Conservation (phyloP, 139 green algal genomes). For the Mesotaenium endlicherianum region DNA sequence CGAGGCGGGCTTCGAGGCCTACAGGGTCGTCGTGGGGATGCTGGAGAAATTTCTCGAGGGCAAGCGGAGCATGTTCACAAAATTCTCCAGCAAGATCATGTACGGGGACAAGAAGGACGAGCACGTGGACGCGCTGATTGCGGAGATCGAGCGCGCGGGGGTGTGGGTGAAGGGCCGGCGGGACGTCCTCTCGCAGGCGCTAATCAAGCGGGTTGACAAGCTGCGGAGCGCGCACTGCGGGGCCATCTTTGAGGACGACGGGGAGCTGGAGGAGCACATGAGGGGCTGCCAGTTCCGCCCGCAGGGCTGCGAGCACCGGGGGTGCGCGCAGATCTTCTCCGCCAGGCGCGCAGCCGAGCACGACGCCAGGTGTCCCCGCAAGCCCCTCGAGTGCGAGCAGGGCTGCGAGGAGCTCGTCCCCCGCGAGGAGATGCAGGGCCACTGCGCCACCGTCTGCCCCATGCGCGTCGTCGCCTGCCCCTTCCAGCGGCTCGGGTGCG, state of each 20-base stretch:
- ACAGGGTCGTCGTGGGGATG: not conserved
- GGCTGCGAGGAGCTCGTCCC: not conserved
- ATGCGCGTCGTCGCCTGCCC: conserved; percentile 20
- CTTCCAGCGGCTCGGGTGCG: conserved; percentile 31
- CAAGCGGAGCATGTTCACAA: conserved; percentile 13
- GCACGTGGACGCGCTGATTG: conserved; percentile 4
- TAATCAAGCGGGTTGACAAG: conserved; percentile 19
- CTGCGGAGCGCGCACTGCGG: not conserved
- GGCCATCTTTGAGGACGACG: conserved; percentile 21
- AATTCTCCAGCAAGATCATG: conserved; percentile 9
- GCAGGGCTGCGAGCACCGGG: not conserved
- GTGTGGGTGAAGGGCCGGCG: conserved; percentile 4
- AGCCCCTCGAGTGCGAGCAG: conserved; percentile 31
- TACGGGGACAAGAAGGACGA: conserved; percentile 17
- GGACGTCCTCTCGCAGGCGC: conserved; percentile 26
- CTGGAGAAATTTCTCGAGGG: conserved; percentile 25
- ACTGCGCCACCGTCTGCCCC: conserved; percentile 30
- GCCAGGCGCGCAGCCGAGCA: not conserved
- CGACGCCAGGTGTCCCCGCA: conserved; percentile 26
- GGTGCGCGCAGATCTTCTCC: conserved; percentile 20
- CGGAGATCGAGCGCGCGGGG: conserved; percentile 14
- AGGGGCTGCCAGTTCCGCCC: conserved; percentile 15
- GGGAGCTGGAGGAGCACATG: not conserved
- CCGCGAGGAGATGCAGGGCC: conserved; percentile 22
- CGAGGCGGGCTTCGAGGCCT: not conserved